phyloP scores from a whole-genome alignment of 202 grass and related monocot species.

The Digitaria exilis region DNA sequence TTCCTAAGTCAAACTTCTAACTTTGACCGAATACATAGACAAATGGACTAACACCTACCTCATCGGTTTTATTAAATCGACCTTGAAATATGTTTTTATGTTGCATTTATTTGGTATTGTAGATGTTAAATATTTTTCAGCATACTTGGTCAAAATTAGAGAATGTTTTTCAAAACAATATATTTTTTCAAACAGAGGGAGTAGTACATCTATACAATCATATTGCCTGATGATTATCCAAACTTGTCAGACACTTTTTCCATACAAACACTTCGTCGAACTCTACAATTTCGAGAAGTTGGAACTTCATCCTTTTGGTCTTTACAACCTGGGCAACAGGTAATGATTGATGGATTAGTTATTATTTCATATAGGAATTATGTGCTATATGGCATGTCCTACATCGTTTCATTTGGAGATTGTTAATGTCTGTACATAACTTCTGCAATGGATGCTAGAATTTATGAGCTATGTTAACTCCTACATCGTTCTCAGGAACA shows the following conservation, averaged over 20 bases:
- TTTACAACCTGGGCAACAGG: constrained; percentile 87
- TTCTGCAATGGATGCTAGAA: constrained; percentile 29
- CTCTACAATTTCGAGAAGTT: constrained; percentile 76
- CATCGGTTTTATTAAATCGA: background rate
- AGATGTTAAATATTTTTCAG: background rate
- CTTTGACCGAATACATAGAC: background rate
- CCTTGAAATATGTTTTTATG: background rate
- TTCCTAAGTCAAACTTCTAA: background rate
- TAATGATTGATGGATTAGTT: constrained; percentile 45
- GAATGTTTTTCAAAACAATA: background rate
- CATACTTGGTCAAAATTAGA: background rate
- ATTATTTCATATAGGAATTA: constrained; percentile 26
- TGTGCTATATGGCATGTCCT: constrained; percentile 12
- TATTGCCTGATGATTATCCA: constrained; percentile 42
- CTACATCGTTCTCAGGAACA: background rate
- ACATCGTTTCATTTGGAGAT: constrained; percentile 20
- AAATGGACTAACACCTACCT: background rate
- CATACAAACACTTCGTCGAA: constrained; percentile 72
- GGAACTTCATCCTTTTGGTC: constrained; percentile 76
- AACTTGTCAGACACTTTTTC: constrained; percentile 63
- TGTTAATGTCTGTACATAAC: constrained; percentile 21
- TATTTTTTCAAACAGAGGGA: background rate
- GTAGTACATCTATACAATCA: constrained; percentile 17
- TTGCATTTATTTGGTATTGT: background rate
- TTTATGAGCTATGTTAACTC: too few species aligned